Evolutionary conservation across 805 yeast genomes (phyloP).

Genomic region (Candida wancherniae): DNA sequence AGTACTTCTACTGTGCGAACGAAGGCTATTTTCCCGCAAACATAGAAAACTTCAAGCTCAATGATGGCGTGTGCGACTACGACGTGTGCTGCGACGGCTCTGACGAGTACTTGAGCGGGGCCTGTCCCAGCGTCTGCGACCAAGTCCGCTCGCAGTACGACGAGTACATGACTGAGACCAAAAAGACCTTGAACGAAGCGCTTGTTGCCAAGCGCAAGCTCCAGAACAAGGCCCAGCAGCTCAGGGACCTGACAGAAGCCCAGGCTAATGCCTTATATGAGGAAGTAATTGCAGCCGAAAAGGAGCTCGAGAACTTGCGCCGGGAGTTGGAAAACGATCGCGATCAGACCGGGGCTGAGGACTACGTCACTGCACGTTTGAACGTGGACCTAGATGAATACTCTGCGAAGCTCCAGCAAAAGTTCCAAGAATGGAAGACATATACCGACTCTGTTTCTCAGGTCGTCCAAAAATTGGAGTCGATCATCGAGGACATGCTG

Average conservation of each 20-base stretch:
- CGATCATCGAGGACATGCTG: slow-evolving; percentile 45
- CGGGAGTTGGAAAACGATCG: slow-evolving; percentile 2
- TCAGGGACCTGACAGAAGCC: slow-evolving; percentile 7
- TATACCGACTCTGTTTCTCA: slow-evolving; percentile 6
- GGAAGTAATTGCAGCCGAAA: slow-evolving; percentile 5
- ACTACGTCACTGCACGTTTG: neutral
- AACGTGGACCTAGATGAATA: neutral
- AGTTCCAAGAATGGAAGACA: slow-evolving; percentile 1
- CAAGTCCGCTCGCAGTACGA: slow-evolving; percentile 42
- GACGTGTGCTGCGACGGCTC: slow-evolving; percentile 90
- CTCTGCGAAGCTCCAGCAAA: slow-evolving; percentile 3
- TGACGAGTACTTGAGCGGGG: slow-evolving; percentile 56
- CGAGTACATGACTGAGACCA: slow-evolving; percentile 1
- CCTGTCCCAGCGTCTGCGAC: slow-evolving; percentile 54
- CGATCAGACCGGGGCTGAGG: neutral
- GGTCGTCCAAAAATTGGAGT: slow-evolving; percentile 34
- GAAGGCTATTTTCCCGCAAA: slow-evolving; percentile 59
- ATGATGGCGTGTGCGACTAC: slow-evolving; percentile 92
- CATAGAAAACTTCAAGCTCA: slow-evolving; percentile 63
- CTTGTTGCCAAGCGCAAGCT: slow-evolving; percentile 27
- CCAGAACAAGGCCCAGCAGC: slow-evolving; percentile 16
- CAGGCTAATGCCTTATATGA: too few relatives aligned
- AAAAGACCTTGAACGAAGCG: slow-evolving; percentile 17
- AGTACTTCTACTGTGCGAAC: slow-evolving; percentile 69
- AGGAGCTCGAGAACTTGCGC: neutral